Conservation (phyloP, 306 rosid species). For the Lupinus albus region DNA sequence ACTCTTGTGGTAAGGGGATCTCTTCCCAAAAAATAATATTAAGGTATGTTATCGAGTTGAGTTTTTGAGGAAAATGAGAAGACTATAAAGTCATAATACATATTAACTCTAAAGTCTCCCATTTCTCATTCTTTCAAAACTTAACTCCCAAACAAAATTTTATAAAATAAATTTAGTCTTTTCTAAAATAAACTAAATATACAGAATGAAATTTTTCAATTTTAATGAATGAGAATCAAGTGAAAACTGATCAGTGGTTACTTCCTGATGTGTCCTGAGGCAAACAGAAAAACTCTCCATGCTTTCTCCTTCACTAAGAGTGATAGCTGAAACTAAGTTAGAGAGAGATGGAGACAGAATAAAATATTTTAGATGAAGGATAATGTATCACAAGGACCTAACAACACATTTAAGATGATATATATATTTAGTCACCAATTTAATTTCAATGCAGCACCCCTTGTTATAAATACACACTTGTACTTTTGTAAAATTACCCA, state of each 20-base stretch:
- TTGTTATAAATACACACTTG: constrained; percentile 39
- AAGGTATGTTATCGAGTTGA: too few relatives aligned
- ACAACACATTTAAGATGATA: constrained; percentile 39
- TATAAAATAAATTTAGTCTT: too few relatives aligned
- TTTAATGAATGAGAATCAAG: constrained; percentile 35
- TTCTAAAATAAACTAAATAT: not conserved
- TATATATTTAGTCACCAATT: constrained; percentile 18
- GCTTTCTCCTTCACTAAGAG: constrained; percentile 34
- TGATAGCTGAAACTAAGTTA: constrained; percentile 31
- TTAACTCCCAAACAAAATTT: too few relatives aligned
- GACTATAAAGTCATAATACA: too few relatives aligned
- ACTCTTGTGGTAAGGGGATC: too few relatives aligned
- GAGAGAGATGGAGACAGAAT: constrained; percentile 44
- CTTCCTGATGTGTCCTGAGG: constrained; percentile 25
- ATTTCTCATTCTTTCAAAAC: too few relatives aligned
- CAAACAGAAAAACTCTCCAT: constrained; percentile 34
- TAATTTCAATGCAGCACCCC: not conserved
- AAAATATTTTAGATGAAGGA: constrained; percentile 38
- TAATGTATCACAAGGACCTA: constrained; percentile 41
- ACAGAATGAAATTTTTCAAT: not conserved
- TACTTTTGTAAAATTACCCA: constrained; percentile 8
- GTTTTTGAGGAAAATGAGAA: too few relatives aligned
- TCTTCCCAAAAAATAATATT: too few relatives aligned
- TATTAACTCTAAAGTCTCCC: too few relatives aligned
- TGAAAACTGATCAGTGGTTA: constrained; percentile 34